Evolutionary conservation across 2,329 filamentous ascomycete genomes (phyloP).

Genomic region (Penicillium aurantiogriseum): DNA sequence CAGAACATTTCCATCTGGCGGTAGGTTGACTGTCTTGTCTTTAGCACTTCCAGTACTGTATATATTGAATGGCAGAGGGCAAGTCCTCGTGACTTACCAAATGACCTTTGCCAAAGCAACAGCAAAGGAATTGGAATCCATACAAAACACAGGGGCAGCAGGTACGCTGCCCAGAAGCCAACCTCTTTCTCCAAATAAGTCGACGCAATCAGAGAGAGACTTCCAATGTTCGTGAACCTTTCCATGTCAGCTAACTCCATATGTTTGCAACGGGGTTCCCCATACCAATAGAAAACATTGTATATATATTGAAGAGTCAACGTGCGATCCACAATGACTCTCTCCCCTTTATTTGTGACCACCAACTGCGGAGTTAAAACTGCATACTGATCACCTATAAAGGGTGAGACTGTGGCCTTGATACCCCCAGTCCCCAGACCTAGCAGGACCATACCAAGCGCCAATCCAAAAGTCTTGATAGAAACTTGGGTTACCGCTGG

Average conservation of each 20-base stretch:
- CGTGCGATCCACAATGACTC: neutral
- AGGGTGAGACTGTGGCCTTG: neutral
- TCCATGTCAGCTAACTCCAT: neutral
- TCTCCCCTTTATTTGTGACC: neutral
- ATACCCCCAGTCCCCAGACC: neutral
- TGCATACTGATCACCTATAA: neutral
- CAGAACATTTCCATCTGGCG: neutral
- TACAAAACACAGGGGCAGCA: neutral
- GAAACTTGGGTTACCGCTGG: neutral
- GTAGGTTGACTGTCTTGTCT: neutral
- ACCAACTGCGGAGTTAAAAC: neutral
- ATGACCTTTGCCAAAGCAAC: neutral
- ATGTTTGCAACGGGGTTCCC: neutral
- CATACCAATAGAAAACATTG: neutral
- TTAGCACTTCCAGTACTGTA: neutral
- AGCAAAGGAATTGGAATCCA: neutral
- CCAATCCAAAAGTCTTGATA: neutral
- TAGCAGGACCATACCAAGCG: neutral
- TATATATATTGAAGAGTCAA: neutral
- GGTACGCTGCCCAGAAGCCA: neutral
- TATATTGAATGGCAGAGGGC: neutral
- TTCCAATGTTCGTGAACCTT: neutral
- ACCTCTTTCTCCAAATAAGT: neutral
- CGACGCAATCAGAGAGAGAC: neutral
- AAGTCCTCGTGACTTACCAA: neutral